phyloP scores from a whole-genome alignment of 139 green algal genomes.

The Pycnococcus provasolii region DNA sequence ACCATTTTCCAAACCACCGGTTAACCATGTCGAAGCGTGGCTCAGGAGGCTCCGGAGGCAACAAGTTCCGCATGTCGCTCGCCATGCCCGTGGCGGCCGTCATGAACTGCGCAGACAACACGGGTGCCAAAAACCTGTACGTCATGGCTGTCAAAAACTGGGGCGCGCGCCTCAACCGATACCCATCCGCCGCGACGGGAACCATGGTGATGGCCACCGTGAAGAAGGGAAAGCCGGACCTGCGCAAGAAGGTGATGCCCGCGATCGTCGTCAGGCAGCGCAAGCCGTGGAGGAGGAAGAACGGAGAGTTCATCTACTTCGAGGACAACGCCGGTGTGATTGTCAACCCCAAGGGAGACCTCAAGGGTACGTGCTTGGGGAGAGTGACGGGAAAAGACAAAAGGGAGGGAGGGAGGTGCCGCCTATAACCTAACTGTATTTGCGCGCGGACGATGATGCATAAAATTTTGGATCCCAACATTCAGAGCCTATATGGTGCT shows the following conservation, averaged over 20 bases:
- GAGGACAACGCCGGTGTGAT: slow-evolving; percentile 99
- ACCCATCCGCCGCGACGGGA: slow-evolving; percentile 72
- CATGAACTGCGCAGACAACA: slow-evolving; percentile 99
- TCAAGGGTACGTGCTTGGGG: slow-evolving; percentile 75
- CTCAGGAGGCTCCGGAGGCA: slow-evolving; percentile 40
- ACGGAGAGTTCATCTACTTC: slow-evolving; percentile 98
- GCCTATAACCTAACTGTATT: too few relatives aligned
- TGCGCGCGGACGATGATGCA: background rate
- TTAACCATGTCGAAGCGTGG: too few relatives aligned
- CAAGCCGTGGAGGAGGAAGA: slow-evolving; percentile 96
- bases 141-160: slow-evolving; percentile 88
- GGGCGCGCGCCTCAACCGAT: slow-evolving; percentile 87
- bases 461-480: slow-evolving; percentile 23
- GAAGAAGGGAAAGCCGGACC: slow-evolving; percentile 99
- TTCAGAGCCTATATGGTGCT: slow-evolving; percentile 11
- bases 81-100: slow-evolving; percentile 87
- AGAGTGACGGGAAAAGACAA: background rate
- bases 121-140: slow-evolving; percentile 98
- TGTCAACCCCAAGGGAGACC: slow-evolving; percentile 98
- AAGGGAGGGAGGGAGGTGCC: background rate
- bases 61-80: slow-evolving; percentile 97
- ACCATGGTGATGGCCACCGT: slow-evolving; percentile 99
- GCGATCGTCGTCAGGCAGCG: slow-evolving; percentile 93
- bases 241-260: slow-evolving; percentile 95
- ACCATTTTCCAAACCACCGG: too few relatives aligned